These are phyloP conservation scores for Echites panduratus DNA, from an alignment of 257 asterid species.

Conservation along the genomic window DNA sequence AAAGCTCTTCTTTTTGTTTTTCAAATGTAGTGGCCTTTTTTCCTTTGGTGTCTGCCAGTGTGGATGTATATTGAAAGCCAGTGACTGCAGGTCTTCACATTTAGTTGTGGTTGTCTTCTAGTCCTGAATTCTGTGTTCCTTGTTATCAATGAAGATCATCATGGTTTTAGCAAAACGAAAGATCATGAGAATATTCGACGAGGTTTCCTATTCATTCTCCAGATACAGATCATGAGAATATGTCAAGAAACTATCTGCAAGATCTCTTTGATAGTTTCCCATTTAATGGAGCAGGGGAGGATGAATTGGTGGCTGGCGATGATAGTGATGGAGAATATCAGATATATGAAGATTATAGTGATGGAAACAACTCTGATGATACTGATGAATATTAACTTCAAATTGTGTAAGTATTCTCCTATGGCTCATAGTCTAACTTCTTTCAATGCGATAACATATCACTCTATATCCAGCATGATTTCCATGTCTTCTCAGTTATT, in stretches of 20 bases:
- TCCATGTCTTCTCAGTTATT: too few species aligned
- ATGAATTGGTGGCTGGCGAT: constrained; percentile 34
- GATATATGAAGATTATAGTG: constrained; percentile 67
- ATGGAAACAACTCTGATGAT: constrained; percentile 46
- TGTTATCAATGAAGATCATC: background rate
- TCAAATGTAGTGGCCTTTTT: background rate
- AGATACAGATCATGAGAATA: constrained; percentile 56
- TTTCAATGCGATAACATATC: too few species aligned
- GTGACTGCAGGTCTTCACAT: background rate
- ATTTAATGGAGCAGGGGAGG: constrained; percentile 32
- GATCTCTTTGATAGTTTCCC: constrained; percentile 86
- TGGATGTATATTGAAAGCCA: background rate
- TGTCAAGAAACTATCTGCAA: constrained; percentile 70
- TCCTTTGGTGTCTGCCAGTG: background rate
- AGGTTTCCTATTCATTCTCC: constrained; percentile 36
- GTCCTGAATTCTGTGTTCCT: background rate
- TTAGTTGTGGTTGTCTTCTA: background rate
- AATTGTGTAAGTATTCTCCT: background rate
- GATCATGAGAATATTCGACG: background rate
- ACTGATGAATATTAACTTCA: constrained; percentile 40
- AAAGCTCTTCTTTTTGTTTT: background rate
- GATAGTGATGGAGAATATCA: constrained; percentile 55
- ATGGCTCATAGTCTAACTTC: background rate
- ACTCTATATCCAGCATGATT: too few species aligned
- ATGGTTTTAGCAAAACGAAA: background rate